Evolutionary conservation across 495 filamentous ascomycete genomes (phyloP).

Genomic region (Chaetomium cochliodes): DNA sequence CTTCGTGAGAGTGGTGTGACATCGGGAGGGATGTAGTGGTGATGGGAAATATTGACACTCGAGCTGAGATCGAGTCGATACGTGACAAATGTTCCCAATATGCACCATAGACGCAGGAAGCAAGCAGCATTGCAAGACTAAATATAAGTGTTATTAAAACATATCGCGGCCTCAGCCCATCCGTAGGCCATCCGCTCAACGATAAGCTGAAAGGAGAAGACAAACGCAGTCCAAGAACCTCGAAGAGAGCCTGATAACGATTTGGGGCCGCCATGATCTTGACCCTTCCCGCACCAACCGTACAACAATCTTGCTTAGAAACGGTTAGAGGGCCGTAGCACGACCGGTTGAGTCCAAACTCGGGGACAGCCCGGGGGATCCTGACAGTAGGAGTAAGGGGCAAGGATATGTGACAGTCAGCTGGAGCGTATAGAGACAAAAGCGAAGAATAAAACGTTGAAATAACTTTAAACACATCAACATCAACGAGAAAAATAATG

Average conservation of each 20-base stretch:
- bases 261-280: not conserved
- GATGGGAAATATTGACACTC: no score
- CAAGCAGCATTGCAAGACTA: not conserved
- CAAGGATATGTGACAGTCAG: slow-evolving; percentile 10
- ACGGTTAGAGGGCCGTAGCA: not conserved
- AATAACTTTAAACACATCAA: slow-evolving; percentile 10
- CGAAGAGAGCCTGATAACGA: not conserved
- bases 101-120: not conserved
- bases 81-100: no score
- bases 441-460: slow-evolving; percentile 26
- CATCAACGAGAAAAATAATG: slow-evolving; percentile 39
- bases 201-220: slow-evolving; percentile 26
- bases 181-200: no score
- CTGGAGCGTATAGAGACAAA: slow-evolving; percentile 4
- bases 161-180: not conserved
- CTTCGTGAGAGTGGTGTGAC: no score
- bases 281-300: not conserved
- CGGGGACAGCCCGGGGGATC: not conserved
- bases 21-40: no score
- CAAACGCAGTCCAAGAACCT: not conserved
- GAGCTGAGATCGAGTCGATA: no score
- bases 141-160: not conserved
- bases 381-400: slow-evolving; percentile 23
- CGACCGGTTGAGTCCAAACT: not conserved
- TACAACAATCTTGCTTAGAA: not conserved